Evolutionary conservation across 208 protist species (phyloP), one percentile per base, ranked within the genome.

Genomic region (Trypanosoma brucei): DNA sequence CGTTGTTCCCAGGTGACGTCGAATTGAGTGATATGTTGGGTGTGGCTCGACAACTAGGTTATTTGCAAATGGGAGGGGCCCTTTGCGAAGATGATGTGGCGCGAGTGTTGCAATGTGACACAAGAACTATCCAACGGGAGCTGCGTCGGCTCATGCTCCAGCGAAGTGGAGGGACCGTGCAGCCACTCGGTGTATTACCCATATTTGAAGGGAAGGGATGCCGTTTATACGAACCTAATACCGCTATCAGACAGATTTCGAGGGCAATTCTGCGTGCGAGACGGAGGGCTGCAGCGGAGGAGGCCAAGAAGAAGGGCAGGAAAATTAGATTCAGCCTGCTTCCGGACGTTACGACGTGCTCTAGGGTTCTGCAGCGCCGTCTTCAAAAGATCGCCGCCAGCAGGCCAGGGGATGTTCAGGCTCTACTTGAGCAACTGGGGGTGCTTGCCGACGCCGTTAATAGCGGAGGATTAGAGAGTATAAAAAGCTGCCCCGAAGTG

Each of bases 11-110:
- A 48, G 59, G 52, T 6, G 66, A 63, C 31, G 38, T 59, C 14
- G 35, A 65, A 6, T 42, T 65, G 39, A 31, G 39, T n/a, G 33
- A 8, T 33, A 60, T 65, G 59, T 8, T 51, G 22, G 34, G 14
- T 36, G 36, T 71, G 34, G 66, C 58, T 9, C 36, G 53, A 33
- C 66, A 59, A 33, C 42, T 71, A 3, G 66, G 57, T 3, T 40
- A 54, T 14, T 48, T 71, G 40, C 35, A 65, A 34, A 45, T 51
- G 42, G 52, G 35, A 48, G 42, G 51, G 1, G n/a, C 54, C 2
- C 3, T 65, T 34, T 49, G 51, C 34, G 40, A 48, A 0, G 52
- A 60, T 33, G 52, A 59, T 22, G 49, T 71, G 7, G 66, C 50
- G 7, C 58, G 59, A 14, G 7, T 71, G 1, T 36, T 65, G 22